Conservation (phyloP, 306 rosid species). For the Cicer chorassanicum region DNA sequence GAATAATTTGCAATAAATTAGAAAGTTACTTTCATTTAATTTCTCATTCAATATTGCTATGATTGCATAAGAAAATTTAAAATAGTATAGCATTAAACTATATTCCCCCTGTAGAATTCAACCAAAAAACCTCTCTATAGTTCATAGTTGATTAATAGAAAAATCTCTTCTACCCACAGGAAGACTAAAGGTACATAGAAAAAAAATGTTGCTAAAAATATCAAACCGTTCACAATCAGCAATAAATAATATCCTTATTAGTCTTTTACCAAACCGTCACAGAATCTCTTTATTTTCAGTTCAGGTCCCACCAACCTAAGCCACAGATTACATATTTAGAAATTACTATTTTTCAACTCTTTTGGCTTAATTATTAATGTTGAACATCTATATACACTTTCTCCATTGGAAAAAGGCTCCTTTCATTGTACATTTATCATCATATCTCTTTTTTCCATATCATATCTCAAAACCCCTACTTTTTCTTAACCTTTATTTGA, state of each 20-base stretch:
- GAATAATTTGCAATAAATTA: neutral
- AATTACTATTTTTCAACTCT: slow-evolving; percentile 17
- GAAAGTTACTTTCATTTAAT: slow-evolving; percentile 1
- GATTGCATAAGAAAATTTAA: neutral
- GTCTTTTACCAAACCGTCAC: slow-evolving; percentile 28
- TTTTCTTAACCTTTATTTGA: slow-evolving; percentile 28
- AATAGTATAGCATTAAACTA: neutral
- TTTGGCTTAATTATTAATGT: slow-evolving; percentile 31
- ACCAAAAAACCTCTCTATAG: neutral
- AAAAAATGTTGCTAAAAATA: slow-evolving; percentile 1
- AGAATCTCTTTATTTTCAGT: slow-evolving; percentile 2
- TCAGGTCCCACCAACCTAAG: slow-evolving; percentile 5
- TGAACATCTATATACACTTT: slow-evolving; percentile 23
- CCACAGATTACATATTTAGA: neutral
- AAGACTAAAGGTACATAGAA: neutral
- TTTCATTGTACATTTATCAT: neutral
- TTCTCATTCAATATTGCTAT: neutral
- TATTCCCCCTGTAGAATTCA: neutral
- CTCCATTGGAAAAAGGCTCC: slow-evolving; percentile 20
- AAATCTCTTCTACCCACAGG: neutral
- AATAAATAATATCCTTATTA: slow-evolving; percentile 1
- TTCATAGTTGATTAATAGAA: neutral
- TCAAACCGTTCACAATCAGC: slow-evolving; percentile 1
- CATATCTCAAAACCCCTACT: slow-evolving; percentile 5
- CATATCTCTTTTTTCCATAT: neutral